These are phyloP conservation scores for Fagopyrum homotropicum DNA, from an alignment of 148 eudicot species.

Conservation along the genomic window DNA sequence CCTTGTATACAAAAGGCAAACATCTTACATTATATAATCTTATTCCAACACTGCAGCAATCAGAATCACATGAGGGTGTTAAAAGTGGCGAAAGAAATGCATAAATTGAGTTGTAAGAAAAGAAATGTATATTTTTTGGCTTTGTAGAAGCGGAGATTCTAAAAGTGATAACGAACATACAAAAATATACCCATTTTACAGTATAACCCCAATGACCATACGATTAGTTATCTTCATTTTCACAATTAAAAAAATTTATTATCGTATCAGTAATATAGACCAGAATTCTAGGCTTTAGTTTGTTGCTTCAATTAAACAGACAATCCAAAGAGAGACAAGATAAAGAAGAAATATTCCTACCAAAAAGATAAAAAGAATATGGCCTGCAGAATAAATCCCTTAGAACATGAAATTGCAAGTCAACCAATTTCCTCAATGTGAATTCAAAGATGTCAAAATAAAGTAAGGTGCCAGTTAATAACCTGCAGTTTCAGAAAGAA, in stretches of 20 bases:
- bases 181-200: not conserved
- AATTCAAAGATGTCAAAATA: not conserved
- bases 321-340: not conserved
- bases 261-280: not conserved
- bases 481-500: slow-evolving; percentile 85
- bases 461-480: not conserved
- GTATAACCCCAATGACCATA: not conserved
- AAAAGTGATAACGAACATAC: not conserved
- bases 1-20: slow-evolving; percentile 36
- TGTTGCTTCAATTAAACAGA: not conserved
- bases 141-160: not conserved
- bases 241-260: not conserved
- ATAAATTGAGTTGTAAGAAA: not conserved
- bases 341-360: not conserved
- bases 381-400: not conserved
- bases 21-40: not conserved
- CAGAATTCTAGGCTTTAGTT: not conserved
- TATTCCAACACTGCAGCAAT: not conserved
- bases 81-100: not conserved
- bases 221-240: not conserved
- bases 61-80: not conserved
- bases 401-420: not conserved
- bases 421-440: not conserved
- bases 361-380: not conserved
- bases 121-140: not conserved